Conservation (phyloP, 2,329 filamentous ascomycete genomes). For the Orbilia oligospora region DNA sequence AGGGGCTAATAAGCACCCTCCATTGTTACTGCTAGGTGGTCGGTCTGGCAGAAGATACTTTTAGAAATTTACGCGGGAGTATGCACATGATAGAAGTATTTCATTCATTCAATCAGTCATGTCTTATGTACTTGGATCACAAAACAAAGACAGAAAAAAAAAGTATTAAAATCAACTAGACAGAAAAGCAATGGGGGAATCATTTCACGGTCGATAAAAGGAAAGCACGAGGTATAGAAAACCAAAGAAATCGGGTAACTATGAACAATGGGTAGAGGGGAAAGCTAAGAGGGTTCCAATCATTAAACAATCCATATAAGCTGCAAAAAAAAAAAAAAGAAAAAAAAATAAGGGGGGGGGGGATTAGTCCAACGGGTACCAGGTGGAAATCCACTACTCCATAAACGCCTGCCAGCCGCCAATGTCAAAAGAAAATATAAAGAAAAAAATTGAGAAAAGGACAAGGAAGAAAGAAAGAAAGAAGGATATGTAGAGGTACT, state of each 20-base stretch:
- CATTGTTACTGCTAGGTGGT: too few relatives aligned
- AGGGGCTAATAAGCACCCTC: too few relatives aligned
- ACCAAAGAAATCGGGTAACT: background rate
- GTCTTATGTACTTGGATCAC: slow-evolving; percentile 60
- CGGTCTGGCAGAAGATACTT: too few relatives aligned
- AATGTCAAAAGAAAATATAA: slow-evolving; percentile 2
- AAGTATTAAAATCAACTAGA: background rate
- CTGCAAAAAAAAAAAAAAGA: background rate
- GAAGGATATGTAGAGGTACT: background rate
- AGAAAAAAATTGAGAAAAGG: background rate
- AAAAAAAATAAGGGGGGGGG: background rate
- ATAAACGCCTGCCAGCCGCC: slow-evolving; percentile 25
- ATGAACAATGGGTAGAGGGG: slow-evolving; percentile 17
- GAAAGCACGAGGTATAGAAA: background rate
- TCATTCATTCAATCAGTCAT: slow-evolving; percentile 60
- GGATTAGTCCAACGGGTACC: background rate
- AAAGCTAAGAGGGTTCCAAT: background rate
- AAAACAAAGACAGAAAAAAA: slow-evolving; percentile 44
- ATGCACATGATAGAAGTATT: slow-evolving; percentile 32
- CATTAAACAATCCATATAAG: slow-evolving; percentile 32
- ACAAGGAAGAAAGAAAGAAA: background rate
- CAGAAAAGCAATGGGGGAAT: slow-evolving; percentile 9
- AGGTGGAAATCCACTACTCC: slow-evolving; percentile 24
- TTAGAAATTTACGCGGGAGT: too few relatives aligned
- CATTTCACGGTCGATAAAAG: background rate